These are phyloP conservation scores for Solanum pennellii DNA, from an alignment of 257 asterid species.

Conservation along the genomic window DNA sequence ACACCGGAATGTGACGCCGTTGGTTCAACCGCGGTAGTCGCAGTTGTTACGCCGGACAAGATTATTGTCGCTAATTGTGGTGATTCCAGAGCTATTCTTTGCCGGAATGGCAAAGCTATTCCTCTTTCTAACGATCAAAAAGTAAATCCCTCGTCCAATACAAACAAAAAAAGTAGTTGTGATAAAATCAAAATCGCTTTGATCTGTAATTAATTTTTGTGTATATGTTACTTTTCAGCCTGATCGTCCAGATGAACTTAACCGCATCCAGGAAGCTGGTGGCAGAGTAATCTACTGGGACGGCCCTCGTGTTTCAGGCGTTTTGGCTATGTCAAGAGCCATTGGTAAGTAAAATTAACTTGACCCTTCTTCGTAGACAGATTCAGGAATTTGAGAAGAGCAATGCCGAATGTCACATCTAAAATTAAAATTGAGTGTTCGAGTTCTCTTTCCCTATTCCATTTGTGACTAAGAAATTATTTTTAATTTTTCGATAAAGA, in stretches of 20 bases:
- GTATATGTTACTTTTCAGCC: constrained; percentile 26
- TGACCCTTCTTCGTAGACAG: neutral
- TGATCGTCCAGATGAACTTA: constrained; percentile 70
- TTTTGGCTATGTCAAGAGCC: constrained; percentile 87
- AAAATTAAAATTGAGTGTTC: neutral
- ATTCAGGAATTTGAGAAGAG: neutral
- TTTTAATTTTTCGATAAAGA: too few species aligned
- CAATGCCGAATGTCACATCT: neutral
- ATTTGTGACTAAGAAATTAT: too few species aligned
- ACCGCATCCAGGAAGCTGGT: constrained; percentile 62
- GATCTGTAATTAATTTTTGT: neutral
- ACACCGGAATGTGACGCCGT: constrained; percentile 61
- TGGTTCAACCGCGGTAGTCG: constrained; percentile 72
- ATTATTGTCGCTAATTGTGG: constrained; percentile 70
- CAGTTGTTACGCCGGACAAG: constrained; percentile 33
- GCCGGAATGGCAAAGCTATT: constrained; percentile 52
- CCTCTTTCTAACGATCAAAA: constrained; percentile 71
- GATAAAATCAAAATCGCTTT: neutral
- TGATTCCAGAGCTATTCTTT: constrained; percentile 74
- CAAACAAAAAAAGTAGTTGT: neutral
- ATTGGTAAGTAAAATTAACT: constrained; percentile 26
- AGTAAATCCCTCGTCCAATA: constrained; percentile 8
- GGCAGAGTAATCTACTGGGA: constrained; percentile 76
- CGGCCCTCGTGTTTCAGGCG: constrained; percentile 74
- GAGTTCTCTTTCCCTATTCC: too few species aligned